Evolutionary conservation across 2,329 filamentous ascomycete species (phyloP).

Genomic region (Diplodia seriata): DNA sequence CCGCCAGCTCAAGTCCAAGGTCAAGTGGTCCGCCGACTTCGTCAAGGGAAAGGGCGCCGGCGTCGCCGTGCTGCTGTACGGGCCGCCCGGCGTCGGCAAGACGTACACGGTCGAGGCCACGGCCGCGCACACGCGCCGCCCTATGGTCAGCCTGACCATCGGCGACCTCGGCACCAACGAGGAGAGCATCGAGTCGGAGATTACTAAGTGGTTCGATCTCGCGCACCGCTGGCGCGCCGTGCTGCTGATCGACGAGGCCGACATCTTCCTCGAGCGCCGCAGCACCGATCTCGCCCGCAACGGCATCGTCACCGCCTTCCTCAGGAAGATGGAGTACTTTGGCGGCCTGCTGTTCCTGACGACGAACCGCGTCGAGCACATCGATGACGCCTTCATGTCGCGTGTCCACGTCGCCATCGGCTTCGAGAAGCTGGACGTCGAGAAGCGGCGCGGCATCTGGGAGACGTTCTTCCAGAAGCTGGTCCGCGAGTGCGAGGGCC

Average conservation of each 20-base stretch:
- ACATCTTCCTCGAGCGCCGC: constrained; percentile 59
- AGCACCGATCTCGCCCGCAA: constrained; percentile 59
- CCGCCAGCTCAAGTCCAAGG: constrained; percentile 10
- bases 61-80: constrained; percentile 28
- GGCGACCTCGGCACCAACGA: constrained; percentile 33
- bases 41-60: constrained; percentile 30
- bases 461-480: constrained; percentile 21
- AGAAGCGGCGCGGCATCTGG: constrained; percentile 15
- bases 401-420: constrained; percentile 31
- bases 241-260: constrained; percentile 33
- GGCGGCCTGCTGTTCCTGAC: constrained; percentile 46
- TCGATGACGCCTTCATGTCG: constrained; percentile 37
- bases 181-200: constrained; percentile 33
- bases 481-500: constrained; percentile 2
- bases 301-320: constrained; percentile 46
- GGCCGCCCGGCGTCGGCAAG: constrained; percentile 27
- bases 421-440: constrained; percentile 34
- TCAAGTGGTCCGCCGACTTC: constrained; percentile 24
- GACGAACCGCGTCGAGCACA: constrained; percentile 44
- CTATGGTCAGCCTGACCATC: constrained; percentile 22
- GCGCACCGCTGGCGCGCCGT: constrained; percentile 32
- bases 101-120: constrained; percentile 30
- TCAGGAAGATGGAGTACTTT: constrained; percentile 32
- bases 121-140: constrained; percentile 1
- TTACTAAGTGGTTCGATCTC: constrained; percentile 33